Percentiles rank a stretch among this genome's conserved stretches.
Evolutionary conservation across 192 early-diverging fungal species (phyloP).

Genomic region (Gonapodya prolifera): DNA sequence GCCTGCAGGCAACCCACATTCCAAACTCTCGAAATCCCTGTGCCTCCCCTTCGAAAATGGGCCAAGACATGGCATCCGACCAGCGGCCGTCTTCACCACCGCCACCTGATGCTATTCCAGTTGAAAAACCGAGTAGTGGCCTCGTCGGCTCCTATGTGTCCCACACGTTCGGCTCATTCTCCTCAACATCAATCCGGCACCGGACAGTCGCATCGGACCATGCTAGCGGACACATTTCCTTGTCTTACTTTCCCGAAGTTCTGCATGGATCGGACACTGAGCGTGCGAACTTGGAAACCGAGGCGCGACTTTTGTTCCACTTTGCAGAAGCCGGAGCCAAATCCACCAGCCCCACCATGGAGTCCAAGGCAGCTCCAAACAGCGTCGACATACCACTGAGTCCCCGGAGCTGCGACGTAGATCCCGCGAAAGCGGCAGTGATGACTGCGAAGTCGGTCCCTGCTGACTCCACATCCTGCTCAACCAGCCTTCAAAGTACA

Average conservation of each 20-base stretch:
- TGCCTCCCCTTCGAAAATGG: background rate
- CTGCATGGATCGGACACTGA: background rate
- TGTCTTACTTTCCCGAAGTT: background rate
- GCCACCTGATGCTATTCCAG: background rate
- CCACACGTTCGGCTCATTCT: no score
- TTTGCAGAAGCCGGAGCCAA: background rate
- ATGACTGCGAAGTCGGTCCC: no score
- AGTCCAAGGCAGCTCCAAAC: no score
- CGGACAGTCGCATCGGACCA: background rate
- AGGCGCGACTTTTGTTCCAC: background rate
- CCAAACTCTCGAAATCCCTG: no score
- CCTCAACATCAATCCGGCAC: background rate
- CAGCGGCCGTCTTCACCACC: background rate
- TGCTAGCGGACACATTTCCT: background rate
- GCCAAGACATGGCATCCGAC: background rate
- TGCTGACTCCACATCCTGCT: no score
- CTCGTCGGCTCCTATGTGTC: background rate
- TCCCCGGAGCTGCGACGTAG: no score
- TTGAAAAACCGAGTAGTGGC: background rate
- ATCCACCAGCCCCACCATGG: background rate
- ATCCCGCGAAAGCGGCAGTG: no score
- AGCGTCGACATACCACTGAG: no score
- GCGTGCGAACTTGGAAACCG: background rate
- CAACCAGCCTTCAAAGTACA: no score
- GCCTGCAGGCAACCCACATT: no score